Percentiles rank a stretch among this genome's conserved stretches.
Conservation (phyloP, 2,329 filamentous ascomycete species). For the Monosporascus sp. region DNA sequence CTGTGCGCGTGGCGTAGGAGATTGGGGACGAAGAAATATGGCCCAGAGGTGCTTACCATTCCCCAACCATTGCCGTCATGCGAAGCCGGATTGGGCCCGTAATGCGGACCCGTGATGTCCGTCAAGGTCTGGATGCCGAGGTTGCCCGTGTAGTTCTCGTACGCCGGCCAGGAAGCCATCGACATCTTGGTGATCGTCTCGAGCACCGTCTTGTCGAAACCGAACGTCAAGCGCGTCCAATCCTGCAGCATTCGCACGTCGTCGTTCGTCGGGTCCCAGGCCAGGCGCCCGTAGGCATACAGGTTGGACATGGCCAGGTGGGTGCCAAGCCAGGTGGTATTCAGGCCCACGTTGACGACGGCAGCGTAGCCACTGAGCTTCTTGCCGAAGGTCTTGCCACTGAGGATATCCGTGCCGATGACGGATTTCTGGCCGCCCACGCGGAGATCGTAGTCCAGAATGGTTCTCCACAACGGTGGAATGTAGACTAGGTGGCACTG, state of each 20-base stretch:
- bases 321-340: constrained; percentile 63
- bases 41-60: too few species aligned
- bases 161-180: constrained; percentile 65
- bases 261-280: constrained; percentile 55
- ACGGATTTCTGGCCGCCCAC: constrained; percentile 50
- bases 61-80: constrained; percentile 66
- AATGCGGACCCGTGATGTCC: constrained; percentile 63
- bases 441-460: constrained; percentile 62
- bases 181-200: constrained; percentile 57
- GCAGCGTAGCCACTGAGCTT: constrained; percentile 57
- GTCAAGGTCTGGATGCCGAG: constrained; percentile 64
- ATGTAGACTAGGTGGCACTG: constrained; percentile 65
- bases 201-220: constrained; percentile 46
- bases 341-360: constrained; percentile 62
- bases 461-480: constrained; percentile 61
- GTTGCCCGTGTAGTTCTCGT: constrained; percentile 67
- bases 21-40: too few species aligned
- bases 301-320: constrained; percentile 68
- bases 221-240: constrained; percentile 66
- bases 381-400: constrained; percentile 53
- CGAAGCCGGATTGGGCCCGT: constrained; percentile 61
- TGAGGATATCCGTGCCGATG: constrained; percentile 52
- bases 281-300: constrained; percentile 62
- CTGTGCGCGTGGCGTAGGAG: too few species aligned
- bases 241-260: constrained; percentile 50